Evolutionary conservation across 331 rosid species (phyloP).

Genomic region (Acacia concinna): DNA sequence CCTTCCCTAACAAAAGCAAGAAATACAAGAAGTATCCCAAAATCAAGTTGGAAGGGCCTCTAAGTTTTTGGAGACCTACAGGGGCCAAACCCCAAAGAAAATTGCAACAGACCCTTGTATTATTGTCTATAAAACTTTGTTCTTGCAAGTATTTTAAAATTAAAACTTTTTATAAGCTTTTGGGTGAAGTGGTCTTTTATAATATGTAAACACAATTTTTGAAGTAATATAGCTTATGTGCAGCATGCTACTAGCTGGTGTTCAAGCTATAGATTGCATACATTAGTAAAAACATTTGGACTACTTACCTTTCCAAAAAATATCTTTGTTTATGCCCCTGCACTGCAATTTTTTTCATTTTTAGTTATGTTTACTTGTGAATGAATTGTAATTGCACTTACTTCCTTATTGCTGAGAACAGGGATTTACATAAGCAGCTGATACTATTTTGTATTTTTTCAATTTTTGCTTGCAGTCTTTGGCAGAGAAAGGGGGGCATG

Average conservation of each 20-base stretch:
- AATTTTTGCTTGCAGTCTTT: slow-evolving; percentile 52
- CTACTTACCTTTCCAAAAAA: neutral
- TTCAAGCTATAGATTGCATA: neutral
- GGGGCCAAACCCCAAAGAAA: neutral
- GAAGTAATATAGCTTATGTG: neutral
- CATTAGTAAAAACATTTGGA: neutral
- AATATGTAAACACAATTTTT: neutral
- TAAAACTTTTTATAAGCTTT: neutral
- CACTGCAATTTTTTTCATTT: neutral
- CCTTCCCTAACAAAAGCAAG: neutral
- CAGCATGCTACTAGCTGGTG: neutral
- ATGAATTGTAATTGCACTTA: neutral
- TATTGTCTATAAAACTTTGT: neutral
- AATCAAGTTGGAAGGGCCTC: neutral
- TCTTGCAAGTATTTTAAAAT: neutral
- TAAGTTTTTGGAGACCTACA: neutral
- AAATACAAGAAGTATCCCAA: neutral
- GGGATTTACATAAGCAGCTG: neutral
- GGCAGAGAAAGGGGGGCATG: slow-evolving; percentile 90
- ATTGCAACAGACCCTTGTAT: neutral
- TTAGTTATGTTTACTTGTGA: neutral
- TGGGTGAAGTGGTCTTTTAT: neutral
- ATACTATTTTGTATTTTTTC: neutral
- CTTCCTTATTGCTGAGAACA: slow-evolving; percentile 1
- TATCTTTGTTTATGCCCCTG: neutral